These are phyloP conservation scores for Tarenaya hassleriana DNA, from an alignment of 345 rosid genomes.

Conservation along the genomic window DNA sequence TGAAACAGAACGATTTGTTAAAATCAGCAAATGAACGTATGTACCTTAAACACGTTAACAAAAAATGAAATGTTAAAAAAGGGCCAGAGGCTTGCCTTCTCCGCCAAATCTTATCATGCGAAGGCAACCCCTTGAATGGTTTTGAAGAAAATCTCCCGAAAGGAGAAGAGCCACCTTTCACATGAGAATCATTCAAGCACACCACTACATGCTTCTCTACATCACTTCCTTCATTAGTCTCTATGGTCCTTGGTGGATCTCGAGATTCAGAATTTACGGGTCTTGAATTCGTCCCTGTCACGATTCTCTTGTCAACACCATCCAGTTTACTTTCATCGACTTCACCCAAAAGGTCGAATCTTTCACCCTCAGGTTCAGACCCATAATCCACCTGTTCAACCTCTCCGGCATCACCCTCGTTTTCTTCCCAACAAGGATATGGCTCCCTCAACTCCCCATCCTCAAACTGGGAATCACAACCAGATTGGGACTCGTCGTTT, in stretches of 20 bases:
- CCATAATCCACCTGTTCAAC: constrained; percentile 50
- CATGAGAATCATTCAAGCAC: constrained; percentile 21
- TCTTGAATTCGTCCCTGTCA: constrained; percentile 12
- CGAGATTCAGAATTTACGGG: constrained; percentile 17
- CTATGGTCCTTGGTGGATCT: constrained; percentile 10
- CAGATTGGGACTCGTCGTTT: constrained; percentile 36
- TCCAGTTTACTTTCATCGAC: constrained; percentile 29
- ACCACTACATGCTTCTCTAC: constrained; percentile 27
- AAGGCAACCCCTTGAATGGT: constrained; percentile 23
- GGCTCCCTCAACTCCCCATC: constrained; percentile 62
- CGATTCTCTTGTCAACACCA: constrained; percentile 22
- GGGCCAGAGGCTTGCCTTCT: constrained; percentile 33
- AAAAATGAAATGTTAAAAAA: neutral
- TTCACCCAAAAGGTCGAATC: constrained; percentile 26
- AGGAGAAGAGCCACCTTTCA: constrained; percentile 26
- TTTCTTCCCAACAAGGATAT: constrained; percentile 37
- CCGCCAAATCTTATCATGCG: constrained; percentile 25
- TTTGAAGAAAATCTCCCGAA: constrained; percentile 17
- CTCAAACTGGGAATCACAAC: constrained; percentile 54
- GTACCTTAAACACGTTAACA: neutral
- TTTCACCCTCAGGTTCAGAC: constrained; percentile 46
- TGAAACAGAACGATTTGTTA: constrained; percentile 26
- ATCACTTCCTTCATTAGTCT: constrained; percentile 27
- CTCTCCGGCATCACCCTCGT: constrained; percentile 27
- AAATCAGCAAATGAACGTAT: constrained; percentile 9